Percentiles rank a stretch among this genome's conserved stretches.
Evolutionary conservation across 768 basidiomycete genomes (phyloP).

Genomic region (Gloeophyllum trabeum): DNA sequence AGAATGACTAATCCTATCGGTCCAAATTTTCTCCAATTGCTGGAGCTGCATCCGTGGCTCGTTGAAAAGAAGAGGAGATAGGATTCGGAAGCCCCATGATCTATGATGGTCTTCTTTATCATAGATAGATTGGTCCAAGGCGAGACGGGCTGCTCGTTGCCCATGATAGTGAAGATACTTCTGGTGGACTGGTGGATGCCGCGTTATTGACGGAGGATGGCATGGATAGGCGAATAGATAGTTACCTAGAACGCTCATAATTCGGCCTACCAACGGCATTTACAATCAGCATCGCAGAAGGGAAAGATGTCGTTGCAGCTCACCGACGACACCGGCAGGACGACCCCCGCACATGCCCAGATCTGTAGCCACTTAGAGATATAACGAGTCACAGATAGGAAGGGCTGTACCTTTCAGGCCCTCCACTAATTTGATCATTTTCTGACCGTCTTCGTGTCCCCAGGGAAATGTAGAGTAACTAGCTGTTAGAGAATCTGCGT

Average conservation of each 20-base stretch:
- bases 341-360: neutral
- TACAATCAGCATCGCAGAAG: neutral
- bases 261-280: neutral
- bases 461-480: neutral
- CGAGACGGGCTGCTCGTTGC: neutral
- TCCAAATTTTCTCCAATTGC: slow-evolving; percentile 34
- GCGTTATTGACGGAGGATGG: neutral
- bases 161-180: neutral
- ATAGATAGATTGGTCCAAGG: neutral
- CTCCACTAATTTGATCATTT: neutral
- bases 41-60: slow-evolving; percentile 35
- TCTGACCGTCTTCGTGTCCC: neutral
- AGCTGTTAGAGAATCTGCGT: neutral
- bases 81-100: slow-evolving; percentile 24
- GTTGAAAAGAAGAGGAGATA: slow-evolving; percentile 36
- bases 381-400: neutral
- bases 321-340: neutral
- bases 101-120: slow-evolving; percentile 4
- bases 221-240: neutral
- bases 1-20: slow-evolving; percentile 31
- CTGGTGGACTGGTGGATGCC: neutral
- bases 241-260: neutral
- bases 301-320: no score
- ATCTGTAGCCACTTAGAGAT: no score
- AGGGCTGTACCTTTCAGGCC: neutral